A percentile compares a stretch with the other conserved stretches of the same genome.
Evolutionary conservation across 768 basidiomycete species (phyloP).

Genomic region (Lentinula detonsa): DNA sequence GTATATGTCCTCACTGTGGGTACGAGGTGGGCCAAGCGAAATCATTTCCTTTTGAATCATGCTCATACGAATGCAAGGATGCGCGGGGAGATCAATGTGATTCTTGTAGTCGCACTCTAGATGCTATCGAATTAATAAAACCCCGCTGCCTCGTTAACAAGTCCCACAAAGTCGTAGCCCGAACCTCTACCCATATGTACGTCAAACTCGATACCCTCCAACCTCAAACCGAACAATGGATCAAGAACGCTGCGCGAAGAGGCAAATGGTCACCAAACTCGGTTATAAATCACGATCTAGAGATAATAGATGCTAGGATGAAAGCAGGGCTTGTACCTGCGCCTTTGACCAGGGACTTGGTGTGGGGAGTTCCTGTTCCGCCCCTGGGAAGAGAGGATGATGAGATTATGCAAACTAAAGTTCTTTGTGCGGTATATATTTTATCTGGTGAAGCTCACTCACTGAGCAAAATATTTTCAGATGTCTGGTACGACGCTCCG

Average conservation of each 20-base stretch:
- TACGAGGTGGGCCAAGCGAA: slow-evolving; percentile 54
- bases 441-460: background rate
- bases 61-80: slow-evolving; percentile 43
- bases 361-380: slow-evolving; percentile 96
- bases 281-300: slow-evolving; percentile 83
- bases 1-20: slow-evolving; percentile 91
- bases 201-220: slow-evolving; percentile 82
- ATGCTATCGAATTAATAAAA: slow-evolving; percentile 88
- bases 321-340: slow-evolving; percentile 82
- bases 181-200: slow-evolving; percentile 87
- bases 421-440: slow-evolving; percentile 70
- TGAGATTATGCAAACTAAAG: slow-evolving; percentile 87
- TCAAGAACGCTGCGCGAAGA: slow-evolving; percentile 66
- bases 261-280: slow-evolving; percentile 94
- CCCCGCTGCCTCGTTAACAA: slow-evolving; percentile 91
- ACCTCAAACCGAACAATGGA: slow-evolving; percentile 80
- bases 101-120: slow-evolving; percentile 84
- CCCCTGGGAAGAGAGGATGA: slow-evolving; percentile 63
- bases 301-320: slow-evolving; percentile 84
- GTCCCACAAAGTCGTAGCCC: slow-evolving; percentile 69
- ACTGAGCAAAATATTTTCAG: background rate
- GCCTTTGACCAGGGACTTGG: slow-evolving; percentile 88
- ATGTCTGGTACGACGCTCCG: slow-evolving; percentile 85
- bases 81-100: slow-evolving; percentile 99
- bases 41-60: background rate